Evolutionary conservation across 768 basidiomycete species (phyloP).

Genomic region (Psilocybe sp.): DNA sequence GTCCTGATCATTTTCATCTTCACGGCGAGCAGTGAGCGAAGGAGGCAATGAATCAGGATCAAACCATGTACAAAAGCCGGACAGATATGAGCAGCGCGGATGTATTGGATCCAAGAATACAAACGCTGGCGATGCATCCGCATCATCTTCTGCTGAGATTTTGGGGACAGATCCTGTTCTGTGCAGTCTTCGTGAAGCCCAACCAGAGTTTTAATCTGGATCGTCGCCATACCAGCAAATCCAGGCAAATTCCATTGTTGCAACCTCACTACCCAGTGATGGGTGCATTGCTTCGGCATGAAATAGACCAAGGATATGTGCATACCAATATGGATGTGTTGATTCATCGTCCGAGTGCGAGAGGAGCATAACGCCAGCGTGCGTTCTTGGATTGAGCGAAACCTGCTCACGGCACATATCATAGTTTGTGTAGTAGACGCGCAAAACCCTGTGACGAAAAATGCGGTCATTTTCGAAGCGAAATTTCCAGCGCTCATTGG

Average conservation of each 20-base stretch:
- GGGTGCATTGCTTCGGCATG: conserved; percentile 10
- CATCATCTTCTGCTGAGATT: conserved; percentile 9
- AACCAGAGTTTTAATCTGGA: conserved; percentile 1
- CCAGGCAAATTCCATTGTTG: conserved; percentile 22
- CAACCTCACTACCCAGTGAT: background rate
- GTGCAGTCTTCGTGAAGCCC: conserved; percentile 3
- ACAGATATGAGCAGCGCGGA: no score
- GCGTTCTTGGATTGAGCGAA: conserved; percentile 32
- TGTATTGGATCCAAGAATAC: conserved; percentile 43
- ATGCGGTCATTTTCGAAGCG: no score
- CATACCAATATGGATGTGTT: no score
- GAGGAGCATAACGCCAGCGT: conserved; percentile 28
- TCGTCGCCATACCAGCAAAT: conserved; percentile 21
- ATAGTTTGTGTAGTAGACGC: conserved; percentile 41
- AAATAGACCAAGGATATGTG: conserved; percentile 20
- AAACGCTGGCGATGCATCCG: conserved; percentile 27
- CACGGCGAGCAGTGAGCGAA: no score
- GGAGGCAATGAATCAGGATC: no score
- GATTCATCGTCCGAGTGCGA: no score
- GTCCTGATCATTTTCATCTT: no score
- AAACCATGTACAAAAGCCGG: no score
- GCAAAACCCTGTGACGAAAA: conserved; percentile 29
- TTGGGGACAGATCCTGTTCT: no score
- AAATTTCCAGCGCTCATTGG: no score
- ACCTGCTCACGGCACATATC: conserved; percentile 35